A percentile compares a stretch with the other conserved stretches of the same genome.
Conservation (phyloP, 2,329 filamentous ascomycete species). For the Monosporascus sp. region DNA sequence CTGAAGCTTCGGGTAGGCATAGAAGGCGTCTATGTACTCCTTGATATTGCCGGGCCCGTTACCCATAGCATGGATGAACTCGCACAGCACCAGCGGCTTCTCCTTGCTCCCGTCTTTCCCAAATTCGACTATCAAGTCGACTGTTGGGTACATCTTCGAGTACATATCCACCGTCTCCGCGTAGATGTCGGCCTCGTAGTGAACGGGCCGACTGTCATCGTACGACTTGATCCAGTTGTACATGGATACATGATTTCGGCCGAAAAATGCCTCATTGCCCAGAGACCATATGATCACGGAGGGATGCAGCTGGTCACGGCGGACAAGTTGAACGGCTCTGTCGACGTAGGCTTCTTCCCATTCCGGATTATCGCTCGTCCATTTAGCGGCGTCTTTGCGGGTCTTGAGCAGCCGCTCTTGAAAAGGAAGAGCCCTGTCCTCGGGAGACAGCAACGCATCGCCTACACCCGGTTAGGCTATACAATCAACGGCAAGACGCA, state of each 20-base stretch:
- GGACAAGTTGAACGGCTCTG: constrained; percentile 56
- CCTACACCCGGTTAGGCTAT: constrained; percentile 13
- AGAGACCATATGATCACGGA: constrained; percentile 64
- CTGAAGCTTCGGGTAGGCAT: constrained; percentile 51
- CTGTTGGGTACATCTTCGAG: constrained; percentile 55
- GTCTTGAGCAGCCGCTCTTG: constrained; percentile 27
- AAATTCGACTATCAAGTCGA: constrained; percentile 34
- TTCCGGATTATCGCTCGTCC: constrained; percentile 50
- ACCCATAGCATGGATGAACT: constrained; percentile 57
- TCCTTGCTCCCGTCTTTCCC: constrained; percentile 29
- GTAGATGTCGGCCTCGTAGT: constrained; percentile 56
- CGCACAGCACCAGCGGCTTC: constrained; percentile 51
- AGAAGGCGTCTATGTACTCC: constrained; percentile 60
- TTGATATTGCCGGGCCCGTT: constrained; percentile 62
- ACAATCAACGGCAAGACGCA: neutral
- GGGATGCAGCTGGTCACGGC: constrained; percentile 59
- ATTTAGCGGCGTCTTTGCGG: constrained; percentile 35
- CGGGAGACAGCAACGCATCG: constrained; percentile 23
- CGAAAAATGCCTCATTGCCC: constrained; percentile 65
- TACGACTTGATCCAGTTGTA: constrained; percentile 52
- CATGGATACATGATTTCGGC: constrained; percentile 59
- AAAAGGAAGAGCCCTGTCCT: constrained; percentile 22
- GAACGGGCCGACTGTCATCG: constrained; percentile 51
- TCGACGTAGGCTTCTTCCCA: constrained; percentile 60
- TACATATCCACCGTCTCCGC: constrained; percentile 55